Evolutionary conservation across 1,284 basidiomycete genomes (phyloP).

Genomic region (Marasmius tenuissimus): DNA sequence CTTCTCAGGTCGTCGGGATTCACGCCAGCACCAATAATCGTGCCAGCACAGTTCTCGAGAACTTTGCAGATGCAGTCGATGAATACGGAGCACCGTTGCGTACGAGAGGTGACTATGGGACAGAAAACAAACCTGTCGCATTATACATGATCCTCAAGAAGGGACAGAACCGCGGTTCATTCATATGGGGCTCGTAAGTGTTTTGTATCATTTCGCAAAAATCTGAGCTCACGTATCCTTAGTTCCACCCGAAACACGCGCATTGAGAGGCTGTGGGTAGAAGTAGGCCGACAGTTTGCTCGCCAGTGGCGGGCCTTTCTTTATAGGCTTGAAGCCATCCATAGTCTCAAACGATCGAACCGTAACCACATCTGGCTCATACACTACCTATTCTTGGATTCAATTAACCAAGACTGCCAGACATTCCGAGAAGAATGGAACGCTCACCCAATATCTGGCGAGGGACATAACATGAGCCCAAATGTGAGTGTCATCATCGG

Average conservation of each 20-base stretch:
- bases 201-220: too few relatives aligned
- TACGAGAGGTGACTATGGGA: too few relatives aligned
- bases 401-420: constrained; percentile 29
- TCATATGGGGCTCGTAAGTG: too few relatives aligned
- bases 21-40: too few relatives aligned
- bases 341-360: constrained; percentile 9
- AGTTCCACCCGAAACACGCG: constrained; percentile 10
- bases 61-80: too few relatives aligned
- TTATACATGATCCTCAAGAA: too few relatives aligned
- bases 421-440: constrained; percentile 31
- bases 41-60: too few relatives aligned
- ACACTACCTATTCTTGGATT: constrained; percentile 29
- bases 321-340: not conserved
- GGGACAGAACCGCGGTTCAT: too few relatives aligned
- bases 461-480: constrained; percentile 1
- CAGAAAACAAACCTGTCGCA: too few relatives aligned
- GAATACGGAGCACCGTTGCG: too few relatives aligned
- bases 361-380: constrained; percentile 32
- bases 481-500: not conserved
- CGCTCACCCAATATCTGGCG: constrained; percentile 22
- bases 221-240: not conserved
- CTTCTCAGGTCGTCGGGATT: too few relatives aligned
- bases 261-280: constrained; percentile 14
- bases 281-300: constrained; percentile 10
- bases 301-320: constrained; percentile 5